Evolutionary conservation across 2,329 filamentous ascomycete genomes (phyloP).

Genomic region (Phialophora tarda): DNA sequence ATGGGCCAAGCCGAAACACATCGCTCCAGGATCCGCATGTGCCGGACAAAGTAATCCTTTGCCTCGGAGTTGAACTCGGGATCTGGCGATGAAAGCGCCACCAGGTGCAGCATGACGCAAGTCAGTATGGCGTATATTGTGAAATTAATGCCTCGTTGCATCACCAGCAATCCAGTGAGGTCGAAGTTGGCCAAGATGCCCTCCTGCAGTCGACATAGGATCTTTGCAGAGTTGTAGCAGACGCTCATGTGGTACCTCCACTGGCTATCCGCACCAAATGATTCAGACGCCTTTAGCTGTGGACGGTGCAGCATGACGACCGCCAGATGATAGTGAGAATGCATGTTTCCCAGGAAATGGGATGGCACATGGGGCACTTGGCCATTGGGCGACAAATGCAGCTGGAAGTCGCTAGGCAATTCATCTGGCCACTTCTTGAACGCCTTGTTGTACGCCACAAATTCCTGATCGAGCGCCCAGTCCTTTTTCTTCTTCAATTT

Average conservation of each 20-base stretch:
- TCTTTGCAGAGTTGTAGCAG: constrained; percentile 83
- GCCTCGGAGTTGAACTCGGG: constrained; percentile 84
- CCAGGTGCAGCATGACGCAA: constrained; percentile 89
- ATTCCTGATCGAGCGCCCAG: constrained; percentile 85
- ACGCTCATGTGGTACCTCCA: constrained; percentile 90
- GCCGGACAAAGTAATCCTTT: constrained; percentile 84
- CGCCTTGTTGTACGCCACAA: constrained; percentile 77
- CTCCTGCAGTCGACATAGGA: constrained; percentile 84
- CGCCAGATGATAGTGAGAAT: constrained; percentile 84
- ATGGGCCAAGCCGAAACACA: constrained; percentile 84
- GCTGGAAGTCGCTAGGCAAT: constrained; percentile 76
- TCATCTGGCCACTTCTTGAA: constrained; percentile 77
- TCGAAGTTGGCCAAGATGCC: constrained; percentile 77
- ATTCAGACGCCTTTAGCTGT: constrained; percentile 78
- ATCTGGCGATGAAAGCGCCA: constrained; percentile 91
- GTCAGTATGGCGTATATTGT: constrained; percentile 91
- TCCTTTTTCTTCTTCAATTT: constrained; percentile 77
- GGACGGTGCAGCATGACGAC: constrained; percentile 87
- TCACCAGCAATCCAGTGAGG: constrained; percentile 80
- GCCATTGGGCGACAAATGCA: constrained; percentile 78
- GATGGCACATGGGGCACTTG: constrained; percentile 83
- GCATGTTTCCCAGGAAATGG: constrained; percentile 86
- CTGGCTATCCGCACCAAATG: constrained; percentile 69
- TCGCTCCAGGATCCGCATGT: constrained; percentile 90
- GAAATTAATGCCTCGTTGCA: constrained; percentile 94